Evolutionary conservation across 352 stramenopile genomes (phyloP), one percentile per base, ranked within the genome.

Genomic region (Elongisporangium prolatum): DNA sequence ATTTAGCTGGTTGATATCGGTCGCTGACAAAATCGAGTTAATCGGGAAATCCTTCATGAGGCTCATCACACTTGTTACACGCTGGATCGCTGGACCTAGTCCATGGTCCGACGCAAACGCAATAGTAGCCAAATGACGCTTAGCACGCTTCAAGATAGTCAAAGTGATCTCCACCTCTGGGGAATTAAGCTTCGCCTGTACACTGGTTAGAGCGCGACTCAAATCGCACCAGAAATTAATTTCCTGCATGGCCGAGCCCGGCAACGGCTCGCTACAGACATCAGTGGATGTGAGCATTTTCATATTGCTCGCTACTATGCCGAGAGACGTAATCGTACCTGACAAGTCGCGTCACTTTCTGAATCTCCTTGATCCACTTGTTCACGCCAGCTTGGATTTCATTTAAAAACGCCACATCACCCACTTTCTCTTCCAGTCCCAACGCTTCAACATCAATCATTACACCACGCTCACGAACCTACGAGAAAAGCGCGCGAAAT

Each of bases 161-260:
- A 98, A 65, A 10, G 94, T 98, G 59, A 97, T 88, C 59, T 96
- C 87, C 21, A 97, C 86, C 59, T 97, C 90, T 0, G 86, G 84
- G 2, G 88, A 98, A 51, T 83, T 80, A 1, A 96, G 64, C 59
- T 93, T 96, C 28, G 87, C 72, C 56, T 97, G 86, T 3, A 91
- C 93, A 16, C 77, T 74, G 55, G 95, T 63, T 37, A 98, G 65
- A 1, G 93, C 89, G 34, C 91, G 81, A 52, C 96, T 86, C 44
- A 98, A 72, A 64, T 96, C 89, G 51, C 77, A 90, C 95, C 95
- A 98, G 66, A 98, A 98, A 65, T 98, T 96, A 49, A 98, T 95
- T 64, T 98, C 95, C 61, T 98, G 91, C 57, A 95, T 91, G 13
- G 88, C 77, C 13, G 84, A 95, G 17, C 89, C 89, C 16, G 84